phyloP scores from a whole-genome alignment of 2,329 filamentous ascomycete species.

The Cordyceps militaris region DNA sequence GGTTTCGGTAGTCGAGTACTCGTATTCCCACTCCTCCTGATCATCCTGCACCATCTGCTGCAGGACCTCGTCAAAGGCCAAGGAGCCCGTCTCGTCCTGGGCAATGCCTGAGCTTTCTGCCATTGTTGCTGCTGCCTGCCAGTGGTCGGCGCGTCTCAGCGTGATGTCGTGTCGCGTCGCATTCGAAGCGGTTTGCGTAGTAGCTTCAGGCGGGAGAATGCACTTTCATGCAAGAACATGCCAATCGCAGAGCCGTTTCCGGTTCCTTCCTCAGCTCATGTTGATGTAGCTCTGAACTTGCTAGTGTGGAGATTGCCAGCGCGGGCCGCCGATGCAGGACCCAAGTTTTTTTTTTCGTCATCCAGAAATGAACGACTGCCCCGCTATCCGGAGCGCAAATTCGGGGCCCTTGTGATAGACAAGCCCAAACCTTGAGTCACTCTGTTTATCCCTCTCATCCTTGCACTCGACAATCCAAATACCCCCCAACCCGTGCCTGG shows the following conservation, averaged over 20 bases:
- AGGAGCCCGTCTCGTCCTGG: neutral
- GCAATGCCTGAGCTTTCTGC: neutral
- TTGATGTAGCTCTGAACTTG: neutral
- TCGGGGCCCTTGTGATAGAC: slow-evolving; percentile 6
- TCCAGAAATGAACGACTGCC: slow-evolving; percentile 13
- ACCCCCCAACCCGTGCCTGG: neutral
- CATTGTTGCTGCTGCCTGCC: neutral
- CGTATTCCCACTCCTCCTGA: slow-evolving; percentile 60
- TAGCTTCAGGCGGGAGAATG: neutral
- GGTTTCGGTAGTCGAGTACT: slow-evolving; percentile 57
- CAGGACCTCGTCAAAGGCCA: slow-evolving; percentile 21
- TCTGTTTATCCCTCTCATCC: neutral
- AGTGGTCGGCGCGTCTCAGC: neutral
- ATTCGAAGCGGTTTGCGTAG: neutral
- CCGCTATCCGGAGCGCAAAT: slow-evolving; percentile 20
- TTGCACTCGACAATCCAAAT: neutral
- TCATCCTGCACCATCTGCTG: slow-evolving; percentile 28
- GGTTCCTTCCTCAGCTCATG: neutral
- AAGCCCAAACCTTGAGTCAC: slow-evolving; percentile 5
- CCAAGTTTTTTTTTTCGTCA: slow-evolving; percentile 8
- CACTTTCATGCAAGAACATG: neutral
- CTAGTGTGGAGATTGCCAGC: slow-evolving; percentile 1
- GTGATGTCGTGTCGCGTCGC: neutral
- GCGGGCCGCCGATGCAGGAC: slow-evolving; percentile 1
- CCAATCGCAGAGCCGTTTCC: neutral